Base-by-base conservation (phyloP, 2,329 filamentous ascomycete genomes). In the Clonostachys rhizophaga region DNA sequence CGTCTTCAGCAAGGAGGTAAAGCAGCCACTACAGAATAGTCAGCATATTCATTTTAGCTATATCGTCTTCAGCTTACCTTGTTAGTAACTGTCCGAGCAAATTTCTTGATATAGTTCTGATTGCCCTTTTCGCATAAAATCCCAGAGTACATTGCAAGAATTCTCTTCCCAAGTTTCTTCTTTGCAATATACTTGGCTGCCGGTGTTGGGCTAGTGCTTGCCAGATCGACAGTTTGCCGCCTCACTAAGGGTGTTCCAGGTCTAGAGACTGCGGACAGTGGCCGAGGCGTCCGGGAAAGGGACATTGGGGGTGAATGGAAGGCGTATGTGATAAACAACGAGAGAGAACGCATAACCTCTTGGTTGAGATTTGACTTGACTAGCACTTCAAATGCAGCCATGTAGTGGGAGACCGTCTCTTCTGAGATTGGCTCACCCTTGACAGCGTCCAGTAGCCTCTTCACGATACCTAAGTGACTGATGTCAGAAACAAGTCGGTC, bases 31-130 rank as follows among this genome's bases (percentile, higher is more conserved):
- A 4, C 20, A 6, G 24, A 20, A 8, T 17, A 16, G 47, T 64
- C 47, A 61, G 53, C 34, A 35, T 16, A 42, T 18, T 13, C 14
- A 17, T 36, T 6, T 13, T n/a, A 37, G 10, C n/a, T 13, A 1
- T 14, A 9, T n/a, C 14, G 14, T 14, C 20, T 13, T 30, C 2
- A 30, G 24, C 60, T 58, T 71, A 90, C 88, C 78, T 96, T 96
- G 56, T 95, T 96, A 18, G 92, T 96, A 9, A 99, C 92, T 2
- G 92, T 95, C 59, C 87, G 88, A 6, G 91, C 89, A 71, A 99
- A 97, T 57, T 91, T 94, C 59, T 85, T 83, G 47, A 96, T 87
- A 51, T 86, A 83, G 13, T 72, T 72, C 10, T 78, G 69, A 53
- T 85, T 89, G 18, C 78, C 78, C 56, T 82, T 81, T 51, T 89